These are phyloP conservation scores for Rusavskia elegans DNA, from an alignment of 495 filamentous ascomycete genomes.

Conservation along the genomic window DNA sequence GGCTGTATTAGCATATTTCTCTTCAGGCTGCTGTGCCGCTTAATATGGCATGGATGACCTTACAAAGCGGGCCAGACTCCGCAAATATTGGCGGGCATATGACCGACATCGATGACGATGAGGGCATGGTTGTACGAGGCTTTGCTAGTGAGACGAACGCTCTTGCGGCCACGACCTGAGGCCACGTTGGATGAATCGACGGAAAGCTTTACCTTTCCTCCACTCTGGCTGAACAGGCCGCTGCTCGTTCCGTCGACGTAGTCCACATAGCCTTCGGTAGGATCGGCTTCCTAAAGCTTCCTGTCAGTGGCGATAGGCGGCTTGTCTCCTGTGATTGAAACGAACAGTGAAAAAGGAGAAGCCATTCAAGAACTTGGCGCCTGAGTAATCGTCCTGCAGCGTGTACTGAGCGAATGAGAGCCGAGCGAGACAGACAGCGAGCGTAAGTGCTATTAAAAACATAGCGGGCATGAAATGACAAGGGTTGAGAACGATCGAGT, in stretches of 20 bases:
- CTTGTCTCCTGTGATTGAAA: not conserved
- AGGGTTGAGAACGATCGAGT: not conserved
- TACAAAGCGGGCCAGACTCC: constrained; percentile 57
- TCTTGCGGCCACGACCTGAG: constrained; percentile 39
- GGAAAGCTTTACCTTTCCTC: constrained; percentile 34
- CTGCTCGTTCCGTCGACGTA: constrained; percentile 37
- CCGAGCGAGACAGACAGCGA: not conserved
- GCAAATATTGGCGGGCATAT: constrained; percentile 58
- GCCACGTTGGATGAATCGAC: constrained; percentile 25
- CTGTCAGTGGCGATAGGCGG: not conserved
- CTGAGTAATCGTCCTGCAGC: constrained; percentile 27
- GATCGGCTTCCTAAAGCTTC: constrained; percentile 1
- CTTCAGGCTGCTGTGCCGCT: not conserved
- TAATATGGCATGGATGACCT: not conserved
- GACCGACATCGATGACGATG: constrained; percentile 56
- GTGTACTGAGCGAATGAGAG: constrained; percentile 20
- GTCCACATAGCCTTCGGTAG: constrained; percentile 18
- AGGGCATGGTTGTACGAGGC: constrained; percentile 52
- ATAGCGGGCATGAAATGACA: not conserved
- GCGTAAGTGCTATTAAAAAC: not conserved
- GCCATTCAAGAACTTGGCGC: constrained; percentile 36
- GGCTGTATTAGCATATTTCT: not conserved
- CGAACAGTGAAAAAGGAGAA: constrained; percentile 30
- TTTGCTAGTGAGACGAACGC: constrained; percentile 53
- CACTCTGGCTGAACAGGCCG: constrained; percentile 38